Evolutionary conservation across 2,329 filamentous ascomycete species (phyloP), one percentile per base, ranked within the genome.

Genomic region (Exophiala viscosa): DNA sequence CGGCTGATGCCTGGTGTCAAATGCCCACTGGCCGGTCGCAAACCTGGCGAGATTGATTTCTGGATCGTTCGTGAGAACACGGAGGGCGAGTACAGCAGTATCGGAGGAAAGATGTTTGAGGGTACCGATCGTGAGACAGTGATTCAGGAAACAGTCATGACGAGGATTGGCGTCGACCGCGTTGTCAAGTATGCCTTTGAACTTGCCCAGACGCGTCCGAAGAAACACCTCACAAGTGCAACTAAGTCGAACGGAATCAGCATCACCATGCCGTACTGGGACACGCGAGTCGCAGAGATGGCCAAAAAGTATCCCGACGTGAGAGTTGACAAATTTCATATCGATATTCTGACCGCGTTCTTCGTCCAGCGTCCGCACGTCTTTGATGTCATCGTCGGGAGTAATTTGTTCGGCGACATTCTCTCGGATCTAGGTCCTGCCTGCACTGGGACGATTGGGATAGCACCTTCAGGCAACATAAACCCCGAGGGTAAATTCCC

Each of bases 191-290:
- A 90, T 74, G 93, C 93, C 66, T 99, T 99, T 84, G 92, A 97
- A 78, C 89, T 97, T 72, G 93, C 93, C 64, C 82, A 93, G 76
- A 83, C 88, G 65, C 87, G 96, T 69, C 90, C 91, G 75, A 88
- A 89, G 80, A 91, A 84, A 71, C 93, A 99, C 86, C 97, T 99
- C 84, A 93, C 93, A 73, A 97, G 92, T 70, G 97, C 97, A 78
- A 99, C 97, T 91, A 99, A 99, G 88, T 91, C 87, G 70, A 93
- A 99, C 73, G 93, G 93, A 76, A 88, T 99, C 59, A 97, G 97
- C 85, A 83, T 97, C 65, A 88, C 82, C 73, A 90, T 87, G 60
- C 93, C 87, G 64, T 61, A 59, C 50, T 61, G 59, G 59, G 59
- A 61, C 44, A 50, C 45, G 31, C 43, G 59, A 15, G 59, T 61